Evolutionary conservation across 768 basidiomycete genomes (phyloP).

Genomic region (Suillus brevipes): DNA sequence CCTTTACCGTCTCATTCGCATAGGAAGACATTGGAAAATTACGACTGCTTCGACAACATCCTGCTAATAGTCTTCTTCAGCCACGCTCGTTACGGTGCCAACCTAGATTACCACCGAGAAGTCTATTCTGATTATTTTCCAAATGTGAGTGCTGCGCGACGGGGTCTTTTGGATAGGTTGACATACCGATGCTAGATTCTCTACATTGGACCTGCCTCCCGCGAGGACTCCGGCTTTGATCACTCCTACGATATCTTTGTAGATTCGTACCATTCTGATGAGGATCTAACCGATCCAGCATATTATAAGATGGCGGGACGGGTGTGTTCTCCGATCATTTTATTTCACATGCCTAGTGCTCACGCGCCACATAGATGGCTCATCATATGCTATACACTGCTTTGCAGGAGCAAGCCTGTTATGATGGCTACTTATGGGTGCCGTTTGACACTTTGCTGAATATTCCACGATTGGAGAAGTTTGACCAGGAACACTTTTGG

Average conservation of each 20-base stretch:
- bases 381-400: conserved; percentile 56
- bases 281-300: conserved; percentile 38
- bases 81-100: conserved; percentile 46
- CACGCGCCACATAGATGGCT: conserved; percentile 37
- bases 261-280: conserved; percentile 46
- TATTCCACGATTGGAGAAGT: conserved; percentile 46
- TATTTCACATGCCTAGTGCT: not conserved
- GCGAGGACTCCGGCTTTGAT: conserved; percentile 47
- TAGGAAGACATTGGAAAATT: conserved; percentile 22
- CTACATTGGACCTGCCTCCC: conserved; percentile 46
- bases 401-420: conserved; percentile 43
- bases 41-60: conserved; percentile 41
- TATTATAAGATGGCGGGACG: conserved; percentile 47
- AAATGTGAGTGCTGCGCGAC: conserved; percentile 36
- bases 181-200: conserved; percentile 36
- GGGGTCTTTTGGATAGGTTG: not conserved
- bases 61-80: conserved; percentile 53
- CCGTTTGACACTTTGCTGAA: conserved; percentile 54
- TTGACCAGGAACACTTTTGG: conserved; percentile 48
- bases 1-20: conserved; percentile 19
- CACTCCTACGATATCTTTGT: conserved; percentile 53
- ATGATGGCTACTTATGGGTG: conserved; percentile 53
- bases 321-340: conserved; percentile 23
- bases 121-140: conserved; percentile 51
- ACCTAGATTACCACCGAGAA: conserved; percentile 47